These are phyloP conservation scores for Coprinellus micaceus DNA, from an alignment of 768 basidiomycete species.

Conservation along the genomic window DNA sequence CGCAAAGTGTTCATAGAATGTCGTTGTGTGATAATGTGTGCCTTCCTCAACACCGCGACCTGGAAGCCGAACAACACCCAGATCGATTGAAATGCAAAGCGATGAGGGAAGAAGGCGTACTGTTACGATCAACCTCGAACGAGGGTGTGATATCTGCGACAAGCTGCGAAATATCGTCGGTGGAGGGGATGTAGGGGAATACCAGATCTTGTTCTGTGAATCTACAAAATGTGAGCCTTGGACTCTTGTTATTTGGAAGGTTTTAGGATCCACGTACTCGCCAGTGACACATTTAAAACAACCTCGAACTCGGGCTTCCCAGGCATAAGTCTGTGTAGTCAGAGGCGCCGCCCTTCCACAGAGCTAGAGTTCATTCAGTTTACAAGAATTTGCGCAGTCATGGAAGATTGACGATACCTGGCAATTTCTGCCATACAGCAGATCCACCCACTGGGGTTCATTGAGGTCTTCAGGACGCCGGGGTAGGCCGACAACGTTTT, in stretches of 20 bases:
- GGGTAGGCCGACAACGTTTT: background rate
- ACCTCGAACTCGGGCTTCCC: background rate
- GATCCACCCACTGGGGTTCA: conserved; percentile 8
- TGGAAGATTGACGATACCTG: background rate
- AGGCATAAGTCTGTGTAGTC: background rate
- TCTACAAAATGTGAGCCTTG: background rate
- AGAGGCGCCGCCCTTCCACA: background rate
- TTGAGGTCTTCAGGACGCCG: conserved; percentile 6
- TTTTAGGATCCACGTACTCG: background rate
- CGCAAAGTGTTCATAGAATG: too few relatives aligned
- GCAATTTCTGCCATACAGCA: conserved; percentile 7
- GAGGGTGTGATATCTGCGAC: too few relatives aligned
- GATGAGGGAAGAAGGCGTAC: too few relatives aligned
- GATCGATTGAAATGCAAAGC: too few relatives aligned
- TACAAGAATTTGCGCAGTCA: too few relatives aligned
- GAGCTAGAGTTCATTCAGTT: background rate
- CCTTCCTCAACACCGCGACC: too few relatives aligned
- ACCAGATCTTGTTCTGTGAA: background rate
- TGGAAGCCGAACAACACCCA: too few relatives aligned
- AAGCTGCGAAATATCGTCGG: too few relatives aligned
- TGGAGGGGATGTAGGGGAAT: too few relatives aligned
- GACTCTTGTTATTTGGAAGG: too few relatives aligned
- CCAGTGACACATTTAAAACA: background rate
- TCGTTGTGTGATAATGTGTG: too few relatives aligned
- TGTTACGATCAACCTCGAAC: too few relatives aligned